These are phyloP conservation scores for Cladosporium sp. DNA, from an alignment of 2,329 filamentous ascomycete species.

Conservation along the genomic window DNA sequence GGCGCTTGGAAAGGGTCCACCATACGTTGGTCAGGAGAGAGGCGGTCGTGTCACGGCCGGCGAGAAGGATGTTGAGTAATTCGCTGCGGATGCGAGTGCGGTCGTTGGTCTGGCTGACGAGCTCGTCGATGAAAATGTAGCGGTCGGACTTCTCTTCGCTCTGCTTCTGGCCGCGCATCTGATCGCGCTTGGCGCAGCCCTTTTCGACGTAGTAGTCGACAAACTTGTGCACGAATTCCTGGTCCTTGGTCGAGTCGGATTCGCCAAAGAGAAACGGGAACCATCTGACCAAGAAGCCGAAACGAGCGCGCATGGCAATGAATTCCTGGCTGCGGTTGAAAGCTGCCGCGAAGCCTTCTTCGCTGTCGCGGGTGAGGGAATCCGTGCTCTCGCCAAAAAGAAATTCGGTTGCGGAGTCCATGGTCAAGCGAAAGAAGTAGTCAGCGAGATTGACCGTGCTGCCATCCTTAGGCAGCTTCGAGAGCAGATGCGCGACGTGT, in stretches of 20 bases:
- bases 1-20: constrained; percentile 27
- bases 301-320: constrained; percentile 22
- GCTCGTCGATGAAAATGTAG: constrained; percentile 46
- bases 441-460: constrained; percentile 52
- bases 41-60: constrained; percentile 50
- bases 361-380: constrained; percentile 21
- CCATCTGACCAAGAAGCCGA: constrained; percentile 18
- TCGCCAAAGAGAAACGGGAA: constrained; percentile 12
- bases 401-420: constrained; percentile 63
- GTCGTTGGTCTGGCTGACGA: constrained; percentile 42
- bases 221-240: constrained; percentile 38
- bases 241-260: constrained; percentile 26
- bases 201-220: constrained; percentile 45
- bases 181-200: constrained; percentile 32
- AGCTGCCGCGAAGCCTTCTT: constrained; percentile 28
- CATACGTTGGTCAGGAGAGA: constrained; percentile 45
- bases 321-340: constrained; percentile 28
- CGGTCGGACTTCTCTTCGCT: constrained; percentile 27
- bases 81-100: constrained; percentile 43
- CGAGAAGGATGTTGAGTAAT: constrained; percentile 46
- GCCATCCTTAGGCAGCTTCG: constrained; percentile 51
- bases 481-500: constrained; percentile 53
- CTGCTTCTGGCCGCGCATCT: constrained; percentile 28
- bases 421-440: constrained; percentile 58
- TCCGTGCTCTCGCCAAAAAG: constrained; percentile 51